Percentiles rank a stretch among this genome's conserved stretches.
These are phyloP conservation scores for Sordariomycetes sp. DNA, from an alignment of 2,329 filamentous ascomycete genomes.

Conservation along the genomic window DNA sequence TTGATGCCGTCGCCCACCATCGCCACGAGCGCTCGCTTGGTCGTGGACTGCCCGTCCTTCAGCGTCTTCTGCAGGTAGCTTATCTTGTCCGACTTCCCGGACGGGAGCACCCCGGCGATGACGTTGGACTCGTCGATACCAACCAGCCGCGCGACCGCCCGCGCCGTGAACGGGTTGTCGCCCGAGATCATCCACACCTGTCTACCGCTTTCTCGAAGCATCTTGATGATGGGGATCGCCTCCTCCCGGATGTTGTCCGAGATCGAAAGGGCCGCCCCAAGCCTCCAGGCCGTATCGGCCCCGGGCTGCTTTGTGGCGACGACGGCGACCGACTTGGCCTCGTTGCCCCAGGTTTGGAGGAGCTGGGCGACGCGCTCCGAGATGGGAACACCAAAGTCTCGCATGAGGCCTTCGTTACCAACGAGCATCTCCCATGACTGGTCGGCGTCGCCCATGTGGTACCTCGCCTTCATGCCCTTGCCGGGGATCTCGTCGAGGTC, in stretches of 20 bases:
- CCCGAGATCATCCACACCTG: constrained; percentile 89
- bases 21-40: constrained; percentile 46
- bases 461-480: constrained; percentile 55
- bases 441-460: constrained; percentile 18
- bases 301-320: constrained; percentile 29
- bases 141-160: constrained; percentile 63
- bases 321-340: constrained; percentile 56
- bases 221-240: constrained; percentile 50
- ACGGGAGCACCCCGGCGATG: constrained; percentile 77
- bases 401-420: constrained; percentile 64
- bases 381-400: constrained; percentile 31
- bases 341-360: constrained; percentile 46
- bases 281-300: constrained; percentile 24
- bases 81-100: constrained; percentile 68
- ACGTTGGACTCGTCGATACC: constrained; percentile 67
- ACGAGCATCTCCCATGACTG: constrained; percentile 44
- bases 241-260: constrained; percentile 74
- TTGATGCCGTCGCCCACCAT: constrained; percentile 91
- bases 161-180: constrained; percentile 77
- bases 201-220: constrained; percentile 54
- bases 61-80: constrained; percentile 47
- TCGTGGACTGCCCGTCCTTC: constrained; percentile 17
- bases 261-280: constrained; percentile 62
- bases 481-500: constrained; percentile 58
- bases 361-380: constrained; percentile 19